Evolutionary conservation across 2,329 filamentous ascomycete species (phyloP), one percentile per base, ranked within the genome.

Genomic region (Sclerotinia trifoliorum): DNA sequence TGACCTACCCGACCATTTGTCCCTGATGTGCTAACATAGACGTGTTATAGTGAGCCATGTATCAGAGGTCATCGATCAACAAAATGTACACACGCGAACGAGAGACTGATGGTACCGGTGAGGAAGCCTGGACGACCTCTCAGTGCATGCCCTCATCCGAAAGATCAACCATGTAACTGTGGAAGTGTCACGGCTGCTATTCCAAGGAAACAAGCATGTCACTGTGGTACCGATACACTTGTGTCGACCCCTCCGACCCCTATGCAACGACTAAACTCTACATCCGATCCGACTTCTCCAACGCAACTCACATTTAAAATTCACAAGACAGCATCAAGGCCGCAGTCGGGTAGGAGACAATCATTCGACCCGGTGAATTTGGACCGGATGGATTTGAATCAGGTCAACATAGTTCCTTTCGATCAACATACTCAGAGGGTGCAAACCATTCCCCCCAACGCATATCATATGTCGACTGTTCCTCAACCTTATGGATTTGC

Each of bases 51-150:
- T 79, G 87, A 87, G 82, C 89, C 89, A 75, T 92, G 90, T 77
- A 92, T 92, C 73, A 87, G 89, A 75, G 90, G 90, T 68, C 90
- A 92, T 78, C 87, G 90, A 74, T 92, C 90, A 42, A 91, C 89
- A 65, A 91, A 90, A 81, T 92, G 90, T 78, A 88, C 85, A 60
- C 90, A 92, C 76, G 83, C 83, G 70, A 83, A 84, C 71, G 88
- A 91, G 73, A 86, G 89, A 69, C 80, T 91, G 46, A 87, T 92
- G 83, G 82, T 91, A 4, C 87, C 88, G 29, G 90, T 92, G 21
- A 85, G 89, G 71, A 91, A 91, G 75, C 89, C 90, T 21, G 90
- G 90, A 24, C 84, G 90, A 62, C 90, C 89, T 11, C 79, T 92
- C 66, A 91, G 88, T 77, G 84, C 85, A 66, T 92, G 89, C 74